phyloP scores from a whole-genome alignment of 495 filamentous ascomycete species.

The Neurospora sp. region DNA sequence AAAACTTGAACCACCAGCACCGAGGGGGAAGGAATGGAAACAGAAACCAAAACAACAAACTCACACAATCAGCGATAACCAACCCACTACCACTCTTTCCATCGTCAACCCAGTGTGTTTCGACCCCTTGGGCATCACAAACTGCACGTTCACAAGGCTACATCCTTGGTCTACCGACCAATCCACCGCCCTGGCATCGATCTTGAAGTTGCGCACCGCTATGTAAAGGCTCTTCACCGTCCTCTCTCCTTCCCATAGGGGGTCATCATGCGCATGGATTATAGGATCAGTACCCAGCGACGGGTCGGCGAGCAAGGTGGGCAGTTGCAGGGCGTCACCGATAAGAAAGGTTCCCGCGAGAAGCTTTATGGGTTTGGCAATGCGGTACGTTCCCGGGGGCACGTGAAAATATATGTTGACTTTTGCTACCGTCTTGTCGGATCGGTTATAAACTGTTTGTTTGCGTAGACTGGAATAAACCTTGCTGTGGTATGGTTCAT shows the following conservation, averaged over 20 bases:
- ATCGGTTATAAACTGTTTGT: neutral
- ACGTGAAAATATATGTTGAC: neutral
- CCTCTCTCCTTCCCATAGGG: neutral
- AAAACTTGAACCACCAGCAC: neutral
- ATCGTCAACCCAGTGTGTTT: conserved; percentile 33
- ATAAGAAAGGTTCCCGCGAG: neutral
- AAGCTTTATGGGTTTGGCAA: neutral
- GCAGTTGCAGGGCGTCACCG: neutral
- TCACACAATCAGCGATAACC: conserved; percentile 40
- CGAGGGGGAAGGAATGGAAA: neutral
- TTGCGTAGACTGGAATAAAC: neutral
- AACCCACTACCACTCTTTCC: conserved; percentile 28
- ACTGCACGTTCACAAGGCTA: neutral
- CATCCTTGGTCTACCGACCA: neutral
- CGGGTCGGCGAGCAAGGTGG: neutral
- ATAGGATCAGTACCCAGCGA: neutral
- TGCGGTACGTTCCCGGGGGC: neutral
- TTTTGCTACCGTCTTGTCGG: neutral
- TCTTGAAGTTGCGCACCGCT: neutral
- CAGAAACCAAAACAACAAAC: conserved; percentile 4
- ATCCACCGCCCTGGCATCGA: neutral
- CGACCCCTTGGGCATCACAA: conserved; percentile 33
- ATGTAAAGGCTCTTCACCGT: neutral
- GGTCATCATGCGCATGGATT: neutral
- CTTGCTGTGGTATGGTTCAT: neutral